These are phyloP conservation scores for Phyllosticta citriasiana DNA, from an alignment of 2,329 filamentous ascomycete genomes.

Conservation along the genomic window DNA sequence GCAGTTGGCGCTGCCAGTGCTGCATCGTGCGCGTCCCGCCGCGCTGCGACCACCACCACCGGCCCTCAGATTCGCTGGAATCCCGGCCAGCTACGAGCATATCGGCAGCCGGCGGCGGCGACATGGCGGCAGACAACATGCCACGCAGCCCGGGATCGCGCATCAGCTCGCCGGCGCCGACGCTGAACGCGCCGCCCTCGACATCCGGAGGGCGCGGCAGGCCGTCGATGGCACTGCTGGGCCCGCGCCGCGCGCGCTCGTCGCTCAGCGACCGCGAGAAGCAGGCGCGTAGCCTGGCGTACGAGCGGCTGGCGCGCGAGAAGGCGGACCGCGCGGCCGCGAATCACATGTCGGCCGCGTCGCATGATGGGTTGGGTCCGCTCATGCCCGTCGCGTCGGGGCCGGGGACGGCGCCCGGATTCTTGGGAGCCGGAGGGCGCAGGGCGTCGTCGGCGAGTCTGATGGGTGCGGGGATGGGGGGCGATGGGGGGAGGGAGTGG, in stretches of 20 bases:
- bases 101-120: neutral
- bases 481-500: neutral
- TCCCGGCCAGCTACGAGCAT: neutral
- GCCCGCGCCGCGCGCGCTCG: conserved; percentile 12
- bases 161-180: neutral
- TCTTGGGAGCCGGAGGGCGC: neutral
- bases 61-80: neutral
- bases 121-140: neutral
- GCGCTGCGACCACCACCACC: neutral
- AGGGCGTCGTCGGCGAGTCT: neutral
- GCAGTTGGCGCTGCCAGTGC: neutral
- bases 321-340: conserved; percentile 17
- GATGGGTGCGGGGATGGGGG: neutral
- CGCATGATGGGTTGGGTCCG: neutral
- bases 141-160: neutral
- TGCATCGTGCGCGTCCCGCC: neutral
- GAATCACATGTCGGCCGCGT: neutral
- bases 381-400: neutral
- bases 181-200: neutral
- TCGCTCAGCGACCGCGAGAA: neutral
- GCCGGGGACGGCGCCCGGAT: neutral
- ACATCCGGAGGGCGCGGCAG: neutral
- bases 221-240: neutral
- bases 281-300: conserved; percentile 25
- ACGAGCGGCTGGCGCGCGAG: conserved; percentile 30